A percentile compares a stretch with the other conserved stretches of the same genome.
phyloP scores from a whole-genome alignment of 768 basidiomycete species.

The Lepiota venenata region DNA sequence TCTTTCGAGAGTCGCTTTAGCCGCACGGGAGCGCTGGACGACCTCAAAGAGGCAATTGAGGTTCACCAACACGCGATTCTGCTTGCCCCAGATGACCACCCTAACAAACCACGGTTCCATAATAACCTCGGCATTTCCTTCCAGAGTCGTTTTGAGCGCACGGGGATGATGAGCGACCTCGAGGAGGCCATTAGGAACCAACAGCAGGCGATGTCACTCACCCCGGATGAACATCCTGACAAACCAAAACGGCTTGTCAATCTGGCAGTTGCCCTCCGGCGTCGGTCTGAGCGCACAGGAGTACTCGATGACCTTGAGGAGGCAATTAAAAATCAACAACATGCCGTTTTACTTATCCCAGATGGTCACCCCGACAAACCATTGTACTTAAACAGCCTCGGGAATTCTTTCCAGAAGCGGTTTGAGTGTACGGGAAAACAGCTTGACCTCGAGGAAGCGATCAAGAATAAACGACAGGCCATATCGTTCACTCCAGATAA shows the following conservation, averaged over 20 bases:
- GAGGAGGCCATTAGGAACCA: not conserved
- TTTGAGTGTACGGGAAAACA: too few species aligned
- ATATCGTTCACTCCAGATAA: too few species aligned
- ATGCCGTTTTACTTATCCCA: not conserved
- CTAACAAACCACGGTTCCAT: too few species aligned
- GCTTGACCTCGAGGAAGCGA: too few species aligned
- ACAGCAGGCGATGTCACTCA: not conserved
- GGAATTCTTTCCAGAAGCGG: too few species aligned
- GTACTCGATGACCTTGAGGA: not conserved
- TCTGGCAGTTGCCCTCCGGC: not conserved
- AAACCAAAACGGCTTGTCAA: not conserved
- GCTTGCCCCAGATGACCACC: constrained; percentile 3
- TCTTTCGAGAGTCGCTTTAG: constrained; percentile 13
- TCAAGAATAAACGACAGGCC: too few species aligned
- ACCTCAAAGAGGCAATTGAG: constrained; percentile 21
- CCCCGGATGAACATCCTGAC: not conserved
- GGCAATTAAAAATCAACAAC: not conserved
- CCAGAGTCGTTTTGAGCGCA: too few species aligned
- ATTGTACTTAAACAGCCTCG: too few species aligned
- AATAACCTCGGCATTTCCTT: too few species aligned
- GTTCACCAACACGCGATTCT: constrained; percentile 11
- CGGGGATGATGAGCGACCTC: not conserved
- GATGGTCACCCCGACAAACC: not conserved
- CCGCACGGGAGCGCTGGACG: constrained; percentile 12
- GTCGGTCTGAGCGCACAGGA: not conserved